Evolutionary conservation across 495 filamentous ascomycete genomes (phyloP).

Genomic region (Tuber umbilicatum): DNA sequence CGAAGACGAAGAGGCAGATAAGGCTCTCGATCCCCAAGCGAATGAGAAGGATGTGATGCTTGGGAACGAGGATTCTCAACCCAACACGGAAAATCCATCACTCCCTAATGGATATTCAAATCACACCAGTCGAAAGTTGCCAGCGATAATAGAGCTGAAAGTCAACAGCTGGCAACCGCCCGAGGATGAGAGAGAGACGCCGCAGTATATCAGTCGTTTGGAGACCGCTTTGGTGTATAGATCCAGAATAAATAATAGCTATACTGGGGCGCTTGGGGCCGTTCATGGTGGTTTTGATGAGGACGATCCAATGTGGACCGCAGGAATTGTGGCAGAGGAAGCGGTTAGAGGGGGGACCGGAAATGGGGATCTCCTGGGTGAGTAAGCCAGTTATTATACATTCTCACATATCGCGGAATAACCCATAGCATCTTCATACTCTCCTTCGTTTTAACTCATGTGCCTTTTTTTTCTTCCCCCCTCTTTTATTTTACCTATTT

Average conservation of each 20-base stretch:
- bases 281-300: constrained; percentile 39
- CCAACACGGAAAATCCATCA: constrained; percentile 4
- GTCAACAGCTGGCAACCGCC: constrained; percentile 38
- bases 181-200: constrained; percentile 35
- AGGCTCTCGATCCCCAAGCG: constrained; percentile 2
- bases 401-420: not conserved
- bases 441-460: not conserved
- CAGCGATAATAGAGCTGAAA: constrained; percentile 20
- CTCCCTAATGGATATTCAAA: constrained; percentile 15
- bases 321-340: constrained; percentile 39
- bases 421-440: not conserved
- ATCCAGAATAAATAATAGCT: constrained; percentile 30
- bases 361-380: constrained; percentile 23
- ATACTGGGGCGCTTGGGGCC: constrained; percentile 26
- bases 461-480: not conserved
- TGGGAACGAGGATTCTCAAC: not conserved
- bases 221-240: constrained; percentile 40
- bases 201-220: constrained; percentile 36
- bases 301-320: constrained; percentile 42
- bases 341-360: constrained; percentile 33
- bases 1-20: constrained; percentile 21
- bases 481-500: not conserved
- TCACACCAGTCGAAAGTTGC: constrained; percentile 15
- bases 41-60: constrained; percentile 8
- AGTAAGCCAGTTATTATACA: constrained; percentile 17